A percentile compares a stretch with the other conserved stretches of the same genome.
These are phyloP conservation scores for Trichoderma erinaceum DNA, from an alignment of 495 filamentous ascomycete genomes.

Conservation along the genomic window DNA sequence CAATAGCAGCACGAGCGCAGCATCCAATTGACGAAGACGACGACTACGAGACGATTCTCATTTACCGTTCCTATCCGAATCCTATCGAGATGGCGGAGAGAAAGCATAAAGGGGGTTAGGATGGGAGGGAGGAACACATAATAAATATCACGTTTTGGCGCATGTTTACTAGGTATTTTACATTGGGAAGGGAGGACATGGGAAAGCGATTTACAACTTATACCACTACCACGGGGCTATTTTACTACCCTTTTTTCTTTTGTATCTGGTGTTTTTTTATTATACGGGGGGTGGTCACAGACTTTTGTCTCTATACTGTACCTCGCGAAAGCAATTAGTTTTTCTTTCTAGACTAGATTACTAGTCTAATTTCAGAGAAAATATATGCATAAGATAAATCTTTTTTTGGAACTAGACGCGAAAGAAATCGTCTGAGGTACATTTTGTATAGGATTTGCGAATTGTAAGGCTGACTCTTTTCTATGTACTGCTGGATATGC, in stretches of 20 bases:
- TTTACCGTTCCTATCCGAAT: neutral
- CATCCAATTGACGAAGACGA: neutral
- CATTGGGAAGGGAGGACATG: neutral
- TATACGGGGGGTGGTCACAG: neutral
- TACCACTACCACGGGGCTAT: neutral
- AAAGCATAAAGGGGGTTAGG: neutral
- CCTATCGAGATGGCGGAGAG: neutral
- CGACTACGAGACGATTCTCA: constrained; percentile 4
- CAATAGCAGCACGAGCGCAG: neutral
- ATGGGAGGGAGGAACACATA: neutral
- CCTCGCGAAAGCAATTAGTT: no score
- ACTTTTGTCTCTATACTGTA: no score
- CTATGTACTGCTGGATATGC: no score
- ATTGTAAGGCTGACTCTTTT: no score
- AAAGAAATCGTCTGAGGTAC: no score
- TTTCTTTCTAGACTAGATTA: no score
- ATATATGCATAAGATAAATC: no score
- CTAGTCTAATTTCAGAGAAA: no score
- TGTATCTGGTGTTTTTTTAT: neutral
- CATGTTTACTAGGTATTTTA: constrained; percentile 8
- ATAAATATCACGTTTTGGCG: neutral
- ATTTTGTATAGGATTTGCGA: no score
- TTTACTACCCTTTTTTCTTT: neutral
- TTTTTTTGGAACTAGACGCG: no score
- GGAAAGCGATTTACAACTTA: constrained; percentile 6